Percentiles rank a stretch among this genome's conserved stretches.
These are phyloP conservation scores for Talaromyces sp. DNA, from an alignment of 2,329 filamentous ascomycete species.

Conservation along the genomic window DNA sequence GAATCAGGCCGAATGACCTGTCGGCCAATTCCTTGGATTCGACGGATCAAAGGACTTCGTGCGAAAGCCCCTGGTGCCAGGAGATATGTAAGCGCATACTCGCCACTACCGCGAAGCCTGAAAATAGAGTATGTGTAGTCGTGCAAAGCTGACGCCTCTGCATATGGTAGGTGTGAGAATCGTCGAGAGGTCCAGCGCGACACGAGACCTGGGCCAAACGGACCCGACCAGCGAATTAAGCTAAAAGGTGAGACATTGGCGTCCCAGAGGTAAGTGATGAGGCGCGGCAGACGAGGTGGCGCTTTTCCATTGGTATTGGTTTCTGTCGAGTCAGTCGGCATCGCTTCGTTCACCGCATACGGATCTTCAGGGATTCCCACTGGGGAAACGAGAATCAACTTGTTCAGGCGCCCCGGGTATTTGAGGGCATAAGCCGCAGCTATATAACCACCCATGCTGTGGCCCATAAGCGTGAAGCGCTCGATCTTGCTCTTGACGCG, in stretches of 20 bases:
- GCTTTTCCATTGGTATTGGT: slow-evolving; percentile 31
- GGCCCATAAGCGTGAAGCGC: slow-evolving; percentile 86
- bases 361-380: slow-evolving; percentile 95
- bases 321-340: slow-evolving; percentile 68
- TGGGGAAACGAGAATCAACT: slow-evolving; percentile 90
- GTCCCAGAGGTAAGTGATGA: slow-evolving; percentile 94
- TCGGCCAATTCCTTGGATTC: slow-evolving; percentile 83
- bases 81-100: slow-evolving; percentile 89
- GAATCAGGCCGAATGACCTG: slow-evolving; percentile 50
- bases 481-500: slow-evolving; percentile 83
- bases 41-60: slow-evolving; percentile 77
- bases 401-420: slow-evolving; percentile 91
- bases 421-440: slow-evolving; percentile 94
- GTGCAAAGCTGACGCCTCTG: slow-evolving; percentile 80
- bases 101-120: slow-evolving; percentile 83
- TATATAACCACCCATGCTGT: slow-evolving; percentile 92
- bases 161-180: slow-evolving; percentile 79
- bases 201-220: slow-evolving; percentile 84
- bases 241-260: slow-evolving; percentile 95
- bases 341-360: slow-evolving; percentile 74
- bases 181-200: slow-evolving; percentile 92
- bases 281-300: slow-evolving; percentile 67
- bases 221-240: slow-evolving; percentile 81
- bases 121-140: slow-evolving; percentile 94
- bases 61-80: slow-evolving; percentile 92